Evolutionary conservation across 2,329 filamentous ascomycete genomes (phyloP), one percentile per base, ranked within the genome.

Genomic region (Penicillium sp.): DNA sequence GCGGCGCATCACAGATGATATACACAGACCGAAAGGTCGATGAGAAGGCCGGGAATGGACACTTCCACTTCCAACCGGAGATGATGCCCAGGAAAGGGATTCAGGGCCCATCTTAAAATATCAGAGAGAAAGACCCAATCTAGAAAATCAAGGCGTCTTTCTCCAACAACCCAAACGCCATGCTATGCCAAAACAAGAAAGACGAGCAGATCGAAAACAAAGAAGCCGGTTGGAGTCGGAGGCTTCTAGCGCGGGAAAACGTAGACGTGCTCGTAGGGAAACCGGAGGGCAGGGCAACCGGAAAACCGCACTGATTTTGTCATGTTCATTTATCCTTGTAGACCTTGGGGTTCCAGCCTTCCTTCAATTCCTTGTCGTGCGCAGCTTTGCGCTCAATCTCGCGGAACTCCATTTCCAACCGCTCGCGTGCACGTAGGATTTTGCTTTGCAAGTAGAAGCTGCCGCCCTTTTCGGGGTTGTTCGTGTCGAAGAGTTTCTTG

Each of bases 361-460:
- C 87, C 70, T 88, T 85, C 51, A 88, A 67, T 74, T 96, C 91
- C 53, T 87, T 86, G 69, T 96, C 91, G 67, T 85, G 80, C 64
- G 86, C 85, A 15, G 83, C 82, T 70, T 87, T 86, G 70, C 90
- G 87, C 67, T 86, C 80, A 56, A 86, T 83, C 56, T 89, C 86
- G 61, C 86, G 82, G 39, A 94, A 79, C 76, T 99, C 93, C 66
- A 88, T 82, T 79, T 97, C 93, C 77, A 99, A 88, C 61, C 94
- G 82, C 77, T 99, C 93, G 67, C 93, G 85, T 55, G 94, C 94
- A 59, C 94, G 82, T 65, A 97, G 77, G 52, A 99, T 86, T 79
- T 99, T 99, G 81, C 93, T 97, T 77, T 99, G 94, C 46, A 99
- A 81, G 75, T 99, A 99, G 77, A 99, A 99, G 68, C 91, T 97